Percentiles rank a stretch among this genome's conserved stretches.
phyloP scores from a whole-genome alignment of 768 basidiomycete genomes.

The Sistotremastrum suecicum region DNA sequence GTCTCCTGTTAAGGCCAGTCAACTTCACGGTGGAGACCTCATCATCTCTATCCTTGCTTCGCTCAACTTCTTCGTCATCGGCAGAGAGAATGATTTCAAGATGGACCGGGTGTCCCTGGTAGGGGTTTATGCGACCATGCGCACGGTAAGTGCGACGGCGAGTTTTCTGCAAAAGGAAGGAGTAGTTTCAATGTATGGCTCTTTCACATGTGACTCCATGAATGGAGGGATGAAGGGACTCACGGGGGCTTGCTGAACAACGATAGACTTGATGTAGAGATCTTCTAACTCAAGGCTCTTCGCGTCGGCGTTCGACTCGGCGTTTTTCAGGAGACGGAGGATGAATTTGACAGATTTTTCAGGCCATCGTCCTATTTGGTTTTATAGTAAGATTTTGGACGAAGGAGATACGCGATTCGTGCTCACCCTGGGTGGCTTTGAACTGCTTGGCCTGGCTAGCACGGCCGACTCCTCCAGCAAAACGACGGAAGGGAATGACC shows the following conservation, averaged over 20 bases:
- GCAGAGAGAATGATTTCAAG: slow-evolving; percentile 87
- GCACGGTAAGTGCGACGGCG: slow-evolving; percentile 98
- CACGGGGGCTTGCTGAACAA: slow-evolving; percentile 96
- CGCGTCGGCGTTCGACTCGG: slow-evolving; percentile 96
- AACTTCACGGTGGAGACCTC: slow-evolving; percentile 33
- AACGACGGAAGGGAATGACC: slow-evolving; percentile 91
- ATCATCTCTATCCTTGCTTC: slow-evolving; percentile 70
- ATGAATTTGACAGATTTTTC: slow-evolving; percentile 98
- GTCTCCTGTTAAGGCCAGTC: slow-evolving; percentile 67
- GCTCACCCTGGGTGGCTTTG: slow-evolving; percentile 86
- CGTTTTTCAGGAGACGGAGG: slow-evolving; percentile 90
- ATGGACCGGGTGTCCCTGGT: slow-evolving; percentile 96
- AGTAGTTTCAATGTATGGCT: not conserved
- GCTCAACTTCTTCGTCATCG: slow-evolving; percentile 73
- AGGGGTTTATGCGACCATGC: slow-evolving; percentile 96
- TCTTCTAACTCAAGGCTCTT: slow-evolving; percentile 93
- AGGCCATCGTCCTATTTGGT: slow-evolving; percentile 86
- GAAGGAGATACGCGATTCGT: not conserved
- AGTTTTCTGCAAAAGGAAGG: slow-evolving; percentile 55
- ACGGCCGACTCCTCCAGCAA: slow-evolving; percentile 89
- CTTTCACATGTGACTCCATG: not conserved
- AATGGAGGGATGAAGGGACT: slow-evolving; percentile 17
- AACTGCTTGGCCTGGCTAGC: slow-evolving; percentile 94
- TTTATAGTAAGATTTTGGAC: not conserved
- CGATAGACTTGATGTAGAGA: slow-evolving; percentile 89